These are phyloP conservation scores for Elsinoe australis DNA, from an alignment of 2,329 filamentous ascomycete species.

Conservation along the genomic window DNA sequence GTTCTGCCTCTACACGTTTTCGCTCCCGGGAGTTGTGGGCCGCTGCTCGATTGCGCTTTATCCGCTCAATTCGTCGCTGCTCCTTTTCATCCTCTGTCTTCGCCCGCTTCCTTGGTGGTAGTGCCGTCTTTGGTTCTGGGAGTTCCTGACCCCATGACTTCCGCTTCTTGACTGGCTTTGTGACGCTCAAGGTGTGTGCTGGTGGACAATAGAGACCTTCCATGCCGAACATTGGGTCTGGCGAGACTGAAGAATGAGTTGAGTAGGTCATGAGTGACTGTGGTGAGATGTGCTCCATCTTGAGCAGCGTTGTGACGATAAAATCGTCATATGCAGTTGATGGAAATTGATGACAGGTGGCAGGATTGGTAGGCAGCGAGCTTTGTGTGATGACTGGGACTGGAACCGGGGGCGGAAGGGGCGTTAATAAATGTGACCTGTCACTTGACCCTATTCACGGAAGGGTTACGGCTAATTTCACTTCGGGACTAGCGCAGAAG, in stretches of 20 bases:
- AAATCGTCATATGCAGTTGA: conserved; percentile 15
- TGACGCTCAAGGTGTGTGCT: conserved; percentile 13
- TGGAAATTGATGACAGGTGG: conserved; percentile 11
- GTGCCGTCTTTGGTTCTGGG: conserved; percentile 90
- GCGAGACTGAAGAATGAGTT: conserved; percentile 15
- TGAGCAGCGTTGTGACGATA: conserved; percentile 8
- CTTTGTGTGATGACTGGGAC: conserved; percentile 15
- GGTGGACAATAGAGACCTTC: conserved; percentile 7
- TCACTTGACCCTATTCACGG: conserved; percentile 16
- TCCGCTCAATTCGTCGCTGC: conserved; percentile 91
- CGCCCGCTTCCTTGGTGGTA: conserved; percentile 91
- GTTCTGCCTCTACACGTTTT: conserved; percentile 84
- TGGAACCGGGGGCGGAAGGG: conserved; percentile 16
- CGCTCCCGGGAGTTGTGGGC: conserved; percentile 94
- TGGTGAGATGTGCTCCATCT: conserved; percentile 18
- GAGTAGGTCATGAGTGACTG: conserved; percentile 16
- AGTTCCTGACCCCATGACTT: conserved; percentile 99
- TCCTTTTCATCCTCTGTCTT: conserved; percentile 99
- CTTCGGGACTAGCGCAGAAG: conserved; percentile 7
- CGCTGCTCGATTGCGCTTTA: conserved; percentile 89
- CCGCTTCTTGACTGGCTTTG: conserved; percentile 75
- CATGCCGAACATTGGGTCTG: conserved; percentile 17
- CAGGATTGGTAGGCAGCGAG: conserved; percentile 11
- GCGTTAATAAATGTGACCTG: conserved; percentile 16
- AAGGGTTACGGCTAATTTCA: conserved; percentile 12